Base-by-base conservation (phyloP, 1,284 basidiomycete genomes). In the Pyrrhoderma noxium region DNA sequence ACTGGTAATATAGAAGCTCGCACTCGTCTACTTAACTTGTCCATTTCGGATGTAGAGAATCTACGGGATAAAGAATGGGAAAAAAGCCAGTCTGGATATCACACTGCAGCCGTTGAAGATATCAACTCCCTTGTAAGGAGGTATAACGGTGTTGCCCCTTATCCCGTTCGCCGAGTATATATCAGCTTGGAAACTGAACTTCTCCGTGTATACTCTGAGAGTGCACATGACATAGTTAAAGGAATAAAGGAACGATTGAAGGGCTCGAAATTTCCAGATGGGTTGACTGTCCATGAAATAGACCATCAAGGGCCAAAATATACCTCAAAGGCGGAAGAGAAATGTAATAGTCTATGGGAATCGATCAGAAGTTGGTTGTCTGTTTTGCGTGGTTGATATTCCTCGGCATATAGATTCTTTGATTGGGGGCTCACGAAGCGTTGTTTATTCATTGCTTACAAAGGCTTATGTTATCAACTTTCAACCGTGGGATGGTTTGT, bases 61-160 rank as follows among this genome's bases (percentile, higher is more conserved):
- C 70, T 84, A 53, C 77, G 82, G 2, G 91, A 95, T 63, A 57
- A 64, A 1, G 80, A 79, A 44, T 95, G 92, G 92, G 80, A 87
- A 59, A 65, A 66, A 8, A 74, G 79, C 44, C 89, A 95, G 62
- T 61, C 65, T 19, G 68, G 72, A 23, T 93, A 89, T 61, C 89
- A 93, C 62, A 75, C 82, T 34, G 71, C 76, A 2, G 83, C 82
- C 16, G 61, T 93, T 37, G 73, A 71, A 22, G 80, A 89, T 58
- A 67, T 93, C 27, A 93, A 93, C 66, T 71, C 77, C 8, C 68
- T 85, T 5, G 81, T 91, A 31, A 71, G 86, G 47, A 80, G 84
- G 66, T 88, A 90, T 67, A 93, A 93, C 61, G 81, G 78, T 8
- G 65, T 86, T 37, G 89, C 89, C 8, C 89, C 89, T 2, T 85